Evolutionary conservation across 2,329 filamentous ascomycete species (phyloP).

Genomic region (Ophiocordyceps sinensis): DNA sequence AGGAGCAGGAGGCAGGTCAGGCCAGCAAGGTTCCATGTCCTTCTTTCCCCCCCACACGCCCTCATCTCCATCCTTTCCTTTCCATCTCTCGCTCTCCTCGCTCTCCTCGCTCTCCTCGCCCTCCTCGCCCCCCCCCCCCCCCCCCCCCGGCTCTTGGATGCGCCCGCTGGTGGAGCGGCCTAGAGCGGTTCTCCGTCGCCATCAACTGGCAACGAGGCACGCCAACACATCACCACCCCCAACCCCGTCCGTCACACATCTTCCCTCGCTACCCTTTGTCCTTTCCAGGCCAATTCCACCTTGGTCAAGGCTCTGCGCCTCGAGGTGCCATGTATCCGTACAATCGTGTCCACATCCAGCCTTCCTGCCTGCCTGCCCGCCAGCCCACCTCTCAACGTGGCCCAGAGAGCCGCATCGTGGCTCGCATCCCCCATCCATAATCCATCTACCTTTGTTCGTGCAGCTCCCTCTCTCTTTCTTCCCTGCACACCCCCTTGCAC

Average conservation of each 20-base stretch:
- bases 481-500: conserved; percentile 24
- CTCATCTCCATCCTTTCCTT: neutral
- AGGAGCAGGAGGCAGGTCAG: too few relatives aligned
- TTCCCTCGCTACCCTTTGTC: conserved; percentile 1
- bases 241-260: conserved; percentile 48
- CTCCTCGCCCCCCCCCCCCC: neutral
- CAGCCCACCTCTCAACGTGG: neutral
- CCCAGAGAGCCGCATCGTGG: conserved; percentile 47
- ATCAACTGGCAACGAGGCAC: conserved; percentile 71
- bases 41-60: too few relatives aligned
- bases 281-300: neutral
- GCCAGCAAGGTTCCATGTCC: too few relatives aligned
- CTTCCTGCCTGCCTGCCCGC: too few relatives aligned
- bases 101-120: too few relatives aligned
- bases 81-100: too few relatives aligned
- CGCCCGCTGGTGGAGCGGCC: conserved; percentile 46
- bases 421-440: too few relatives aligned
- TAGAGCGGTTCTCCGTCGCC: conserved; percentile 40
- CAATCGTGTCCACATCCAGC: neutral
- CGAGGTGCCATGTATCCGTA: neutral
- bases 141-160: conserved; percentile 4
- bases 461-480: conserved; percentile 25
- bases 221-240: conserved; percentile 67
- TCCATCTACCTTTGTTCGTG: conserved; percentile 22
- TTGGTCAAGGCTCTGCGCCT: neutral